Evolutionary conservation across 192 early-diverging fungal genomes (phyloP).

Genomic region (Helicostylum pulchrum): DNA sequence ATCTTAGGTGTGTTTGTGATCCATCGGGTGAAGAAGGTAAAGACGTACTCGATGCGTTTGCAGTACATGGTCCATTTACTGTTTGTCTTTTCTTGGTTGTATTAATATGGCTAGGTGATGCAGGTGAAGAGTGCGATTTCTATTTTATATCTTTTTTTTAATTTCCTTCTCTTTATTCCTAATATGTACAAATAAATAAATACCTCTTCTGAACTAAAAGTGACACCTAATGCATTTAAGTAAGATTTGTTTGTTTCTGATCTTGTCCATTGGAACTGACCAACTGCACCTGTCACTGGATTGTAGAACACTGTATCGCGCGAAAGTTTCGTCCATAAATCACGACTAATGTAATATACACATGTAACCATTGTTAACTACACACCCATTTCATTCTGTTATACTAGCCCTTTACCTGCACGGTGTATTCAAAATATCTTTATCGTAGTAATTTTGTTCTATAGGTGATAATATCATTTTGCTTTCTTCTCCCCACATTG

Average conservation of each 20-base stretch:
- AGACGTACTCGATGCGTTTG: not conserved
- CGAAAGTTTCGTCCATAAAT: slow-evolving; percentile 38
- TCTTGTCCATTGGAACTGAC: slow-evolving; percentile 42
- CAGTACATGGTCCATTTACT: too few relatives aligned
- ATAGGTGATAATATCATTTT: not conserved
- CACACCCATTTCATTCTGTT: slow-evolving; percentile 1
- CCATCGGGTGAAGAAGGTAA: not conserved
- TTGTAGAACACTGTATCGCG: slow-evolving; percentile 40
- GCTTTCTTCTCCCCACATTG: not conserved
- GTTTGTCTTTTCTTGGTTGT: not conserved
- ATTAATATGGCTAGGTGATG: not conserved
- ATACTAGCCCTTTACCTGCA: slow-evolving; percentile 15
- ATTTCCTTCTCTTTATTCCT: not conserved
- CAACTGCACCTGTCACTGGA: slow-evolving; percentile 37
- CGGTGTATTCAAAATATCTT: slow-evolving; percentile 17
- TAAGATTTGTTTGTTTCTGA: slow-evolving; percentile 36
- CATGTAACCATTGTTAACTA: not conserved
- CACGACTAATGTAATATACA: slow-evolving; percentile 19
- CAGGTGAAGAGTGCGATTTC: not conserved
- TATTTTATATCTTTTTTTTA: too few relatives aligned
- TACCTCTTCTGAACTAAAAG: slow-evolving; percentile 33
- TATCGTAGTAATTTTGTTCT: not conserved
- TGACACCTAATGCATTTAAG: slow-evolving; percentile 33
- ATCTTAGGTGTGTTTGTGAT: not conserved
- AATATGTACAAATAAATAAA: not conserved